Conservation (phyloP, 2,329 filamentous ascomycete species). For the Hypoxylon rubiginosum region DNA sequence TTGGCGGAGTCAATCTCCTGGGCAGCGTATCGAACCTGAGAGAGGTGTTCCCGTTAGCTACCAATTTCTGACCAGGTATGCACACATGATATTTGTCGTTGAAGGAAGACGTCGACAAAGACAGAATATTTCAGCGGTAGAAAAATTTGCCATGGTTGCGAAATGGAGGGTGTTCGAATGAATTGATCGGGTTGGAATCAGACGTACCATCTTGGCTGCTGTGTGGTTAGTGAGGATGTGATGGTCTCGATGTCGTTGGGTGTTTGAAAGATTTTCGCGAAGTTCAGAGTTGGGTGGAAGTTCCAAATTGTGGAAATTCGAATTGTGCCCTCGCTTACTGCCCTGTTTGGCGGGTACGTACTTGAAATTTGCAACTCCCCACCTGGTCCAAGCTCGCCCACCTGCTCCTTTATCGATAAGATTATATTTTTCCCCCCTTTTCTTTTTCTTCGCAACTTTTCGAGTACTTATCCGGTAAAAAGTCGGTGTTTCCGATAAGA, state of each 20-base stretch:
- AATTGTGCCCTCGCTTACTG: slow-evolving; percentile 63
- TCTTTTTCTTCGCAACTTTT: not conserved
- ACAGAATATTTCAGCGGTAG: not conserved
- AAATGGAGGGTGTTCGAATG: slow-evolving; percentile 21
- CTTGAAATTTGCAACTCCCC: slow-evolving; percentile 4
- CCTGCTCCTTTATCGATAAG: slow-evolving; percentile 32
- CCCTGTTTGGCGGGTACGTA: slow-evolving; percentile 43
- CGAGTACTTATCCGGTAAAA: slow-evolving; percentile 27
- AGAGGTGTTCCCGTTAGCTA: slow-evolving; percentile 40
- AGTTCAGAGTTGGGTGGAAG: slow-evolving; percentile 54
- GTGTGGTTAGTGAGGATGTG: slow-evolving; percentile 62
- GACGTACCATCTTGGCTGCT: slow-evolving; percentile 71
- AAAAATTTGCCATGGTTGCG: slow-evolving; percentile 17
- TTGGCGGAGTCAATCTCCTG: slow-evolving; percentile 88
- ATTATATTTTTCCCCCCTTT: slow-evolving; percentile 3
- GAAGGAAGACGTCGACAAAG: slow-evolving; percentile 4
- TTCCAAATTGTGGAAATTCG: slow-evolving; percentile 59
- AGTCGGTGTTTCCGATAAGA: slow-evolving; percentile 13
- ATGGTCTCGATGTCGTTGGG: slow-evolving; percentile 67
- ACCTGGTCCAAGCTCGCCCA: slow-evolving; percentile 11
- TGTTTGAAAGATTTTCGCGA: slow-evolving; percentile 60
- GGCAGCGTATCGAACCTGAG: slow-evolving; percentile 94
- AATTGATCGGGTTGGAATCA: slow-evolving; percentile 15
- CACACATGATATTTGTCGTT: not conserved
- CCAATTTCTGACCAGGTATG: slow-evolving; percentile 1